These are phyloP conservation scores for Thelonectria rubi DNA, from an alignment of 2,329 filamentous ascomycete genomes.

Conservation along the genomic window DNA sequence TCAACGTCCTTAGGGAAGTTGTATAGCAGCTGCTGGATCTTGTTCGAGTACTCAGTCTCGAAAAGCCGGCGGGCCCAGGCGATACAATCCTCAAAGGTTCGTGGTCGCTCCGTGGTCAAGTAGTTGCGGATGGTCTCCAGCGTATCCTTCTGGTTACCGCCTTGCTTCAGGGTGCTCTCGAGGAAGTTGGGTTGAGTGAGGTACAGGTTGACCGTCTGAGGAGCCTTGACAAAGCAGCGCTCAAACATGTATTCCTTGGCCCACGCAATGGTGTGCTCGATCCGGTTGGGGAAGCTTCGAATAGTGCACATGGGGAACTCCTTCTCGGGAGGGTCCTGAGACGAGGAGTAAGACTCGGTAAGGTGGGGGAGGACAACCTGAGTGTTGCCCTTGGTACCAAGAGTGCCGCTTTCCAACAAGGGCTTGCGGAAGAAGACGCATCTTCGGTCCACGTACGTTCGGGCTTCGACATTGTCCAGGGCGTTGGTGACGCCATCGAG, in stretches of 20 bases:
- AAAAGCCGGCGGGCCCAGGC: conserved; percentile 94
- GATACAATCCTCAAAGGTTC: conserved; percentile 95
- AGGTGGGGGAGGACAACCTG: conserved; percentile 91
- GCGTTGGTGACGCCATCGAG: conserved; percentile 96
- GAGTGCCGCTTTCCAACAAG: conserved; percentile 92
- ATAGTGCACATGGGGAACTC: conserved; percentile 99
- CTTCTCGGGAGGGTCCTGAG: conserved; percentile 96
- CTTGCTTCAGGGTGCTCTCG: conserved; percentile 85
- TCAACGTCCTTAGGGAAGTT: conserved; percentile 96
- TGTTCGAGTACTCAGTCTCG: conserved; percentile 96
- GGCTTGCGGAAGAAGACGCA: conserved; percentile 99
- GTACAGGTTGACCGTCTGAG: conserved; percentile 94
- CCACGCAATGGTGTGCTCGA: conserved; percentile 99
- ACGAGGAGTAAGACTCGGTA: conserved; percentile 95
- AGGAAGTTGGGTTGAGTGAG: conserved; percentile 92
- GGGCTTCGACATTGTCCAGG: conserved; percentile 95
- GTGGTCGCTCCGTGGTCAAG: conserved; percentile 88
- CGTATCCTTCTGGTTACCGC: conserved; percentile 93
- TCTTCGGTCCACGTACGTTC: conserved; percentile 93
- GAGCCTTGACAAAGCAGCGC: conserved; percentile 89
- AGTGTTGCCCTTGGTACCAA: conserved; percentile 99
- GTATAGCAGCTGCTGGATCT: conserved; percentile 92
- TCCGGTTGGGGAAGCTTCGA: conserved; percentile 96
- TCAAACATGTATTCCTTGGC: conserved; percentile 91
- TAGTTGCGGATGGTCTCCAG: conserved; percentile 90